Base-by-base conservation (phyloP, 345 rosid genomes). In the Camelina sativa region DNA sequence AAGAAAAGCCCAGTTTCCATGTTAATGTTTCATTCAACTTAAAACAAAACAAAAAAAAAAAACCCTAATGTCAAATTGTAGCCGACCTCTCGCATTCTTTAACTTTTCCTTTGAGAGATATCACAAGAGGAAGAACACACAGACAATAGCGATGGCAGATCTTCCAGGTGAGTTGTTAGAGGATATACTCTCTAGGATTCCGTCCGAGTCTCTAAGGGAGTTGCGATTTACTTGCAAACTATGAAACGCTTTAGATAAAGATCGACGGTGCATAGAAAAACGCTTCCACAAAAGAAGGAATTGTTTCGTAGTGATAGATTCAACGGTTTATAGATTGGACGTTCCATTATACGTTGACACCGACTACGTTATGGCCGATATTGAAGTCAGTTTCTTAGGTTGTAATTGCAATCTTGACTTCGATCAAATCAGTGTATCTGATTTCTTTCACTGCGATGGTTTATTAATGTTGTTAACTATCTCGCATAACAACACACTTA, bases 101-200 rank as follows among this genome's bases (percentile, higher is more conserved):
- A 28, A 28, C 30, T 28, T 23, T 28, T 28, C 30, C 30, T 28
- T 3, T 28, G 30, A 28, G 43, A 38, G 43, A 38, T 25, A 25
- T 38, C 12, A 38, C 12, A 11, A 38, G 43, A 38, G 5, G 30
- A 28, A 28, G 30, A 28, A 28, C 22, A 28, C 30, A n/a, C 52
- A 8, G 20, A 48, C 53, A 16, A 48, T 17, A 22, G 53, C 22
- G 22, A 48, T 17, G 20, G 2, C 4, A 48, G 22, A 48, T 48
- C 53, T 48, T 48, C 53, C 53, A 16, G 20, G 52, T 47, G 20
- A 47, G 16, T 47, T 47, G 52, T 47, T n/a, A 47, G 52, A 47
- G 20, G 1, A 47, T 47, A 47, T 16, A 47, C 1, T 47, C 52
- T 47, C 22, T 47, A 47, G 52, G 10, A 0, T 47, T 47, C 52